phyloP scores from a whole-genome alignment of 2,329 filamentous ascomycete species.

The Fusarium veterinarium region DNA sequence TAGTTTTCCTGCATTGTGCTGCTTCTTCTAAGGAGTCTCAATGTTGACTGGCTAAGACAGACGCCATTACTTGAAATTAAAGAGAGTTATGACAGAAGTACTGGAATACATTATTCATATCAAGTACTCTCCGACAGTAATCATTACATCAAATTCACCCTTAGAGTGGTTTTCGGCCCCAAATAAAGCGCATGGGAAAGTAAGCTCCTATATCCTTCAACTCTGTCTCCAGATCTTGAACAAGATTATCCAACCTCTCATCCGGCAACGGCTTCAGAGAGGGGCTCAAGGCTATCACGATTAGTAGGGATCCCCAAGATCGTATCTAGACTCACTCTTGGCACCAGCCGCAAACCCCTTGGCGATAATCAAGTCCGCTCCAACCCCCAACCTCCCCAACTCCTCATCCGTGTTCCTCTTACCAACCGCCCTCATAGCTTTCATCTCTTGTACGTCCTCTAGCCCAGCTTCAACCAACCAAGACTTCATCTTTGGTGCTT shows the following conservation, averaged over 20 bases:
- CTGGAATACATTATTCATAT: too few relatives aligned
- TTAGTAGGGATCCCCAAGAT: not conserved
- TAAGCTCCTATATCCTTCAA: not conserved
- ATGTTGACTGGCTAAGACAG: too few relatives aligned
- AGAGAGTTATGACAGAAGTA: too few relatives aligned
- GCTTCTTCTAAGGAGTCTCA: too few relatives aligned
- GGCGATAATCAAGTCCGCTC: not conserved
- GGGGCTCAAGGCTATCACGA: not conserved
- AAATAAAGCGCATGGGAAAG: constrained; percentile 12
- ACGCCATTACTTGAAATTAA: too few relatives aligned
- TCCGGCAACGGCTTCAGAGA: not conserved
- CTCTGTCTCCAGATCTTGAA: not conserved
- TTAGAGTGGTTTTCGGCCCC: not conserved
- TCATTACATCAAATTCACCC: rapidly evolving
- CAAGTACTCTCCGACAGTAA: too few relatives aligned
- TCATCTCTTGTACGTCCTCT: not conserved
- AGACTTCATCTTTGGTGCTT: constrained; percentile 9
- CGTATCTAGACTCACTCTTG: not conserved
- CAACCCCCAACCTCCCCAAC: not conserved
- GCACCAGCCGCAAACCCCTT: constrained; percentile 13
- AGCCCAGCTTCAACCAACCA: not conserved
- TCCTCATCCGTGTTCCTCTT: not conserved
- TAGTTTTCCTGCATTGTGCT: too few relatives aligned
- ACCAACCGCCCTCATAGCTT: constrained; percentile 1
- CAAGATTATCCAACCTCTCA: not conserved